phyloP scores from a whole-genome alignment of 352 stramenopile species.

The Pythium aquatile region DNA sequence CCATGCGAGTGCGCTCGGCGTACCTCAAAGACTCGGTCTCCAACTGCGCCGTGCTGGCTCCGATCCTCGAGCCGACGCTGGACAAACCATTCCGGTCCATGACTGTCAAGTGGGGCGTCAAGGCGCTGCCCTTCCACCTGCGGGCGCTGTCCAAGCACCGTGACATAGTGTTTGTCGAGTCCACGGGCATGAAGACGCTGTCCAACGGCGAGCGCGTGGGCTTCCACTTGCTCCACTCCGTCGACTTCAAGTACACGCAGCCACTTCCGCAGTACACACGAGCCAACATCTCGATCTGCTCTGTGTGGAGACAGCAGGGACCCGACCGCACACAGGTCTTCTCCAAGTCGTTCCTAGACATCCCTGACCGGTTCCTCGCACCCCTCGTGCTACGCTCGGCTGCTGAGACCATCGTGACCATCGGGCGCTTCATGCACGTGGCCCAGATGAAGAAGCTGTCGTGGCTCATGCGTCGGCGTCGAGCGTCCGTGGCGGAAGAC shows the following conservation, averaged over 20 bases:
- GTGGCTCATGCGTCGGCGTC: conserved; percentile 40
- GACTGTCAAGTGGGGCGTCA: conserved; percentile 66
- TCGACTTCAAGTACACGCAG: conserved; percentile 59
- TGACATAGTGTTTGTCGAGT: conserved; percentile 65
- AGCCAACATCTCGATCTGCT: conserved; percentile 61
- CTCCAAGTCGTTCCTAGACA: conserved; percentile 49
- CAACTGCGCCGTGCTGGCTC: conserved; percentile 53
- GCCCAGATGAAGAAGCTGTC: conserved; percentile 68
- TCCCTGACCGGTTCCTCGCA: conserved; percentile 36
- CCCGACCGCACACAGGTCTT: conserved; percentile 29
- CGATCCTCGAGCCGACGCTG: conserved; percentile 40
- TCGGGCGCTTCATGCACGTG: conserved; percentile 39
- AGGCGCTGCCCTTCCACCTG: conserved; percentile 42
- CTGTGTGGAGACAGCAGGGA: conserved; percentile 43
- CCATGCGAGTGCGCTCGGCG: conserved; percentile 53
- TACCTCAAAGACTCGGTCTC: conserved; percentile 52
- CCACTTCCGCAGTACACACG: conserved; percentile 38
- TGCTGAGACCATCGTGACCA: conserved; percentile 37
- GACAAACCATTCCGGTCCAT: conserved; percentile 56
- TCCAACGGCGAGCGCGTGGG: conserved; percentile 50
- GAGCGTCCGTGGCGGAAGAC: conserved; percentile 7
- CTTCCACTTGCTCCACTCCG: conserved; percentile 63
- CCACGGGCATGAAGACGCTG: conserved; percentile 38
- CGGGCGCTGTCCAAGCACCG: conserved; percentile 43
- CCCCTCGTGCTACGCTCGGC: conserved; percentile 39